Percentiles rank a stretch among this genome's conserved stretches.
phyloP scores from a whole-genome alignment of 2,329 filamentous ascomycete genomes.

The Ophiosphaerella korrae region DNA sequence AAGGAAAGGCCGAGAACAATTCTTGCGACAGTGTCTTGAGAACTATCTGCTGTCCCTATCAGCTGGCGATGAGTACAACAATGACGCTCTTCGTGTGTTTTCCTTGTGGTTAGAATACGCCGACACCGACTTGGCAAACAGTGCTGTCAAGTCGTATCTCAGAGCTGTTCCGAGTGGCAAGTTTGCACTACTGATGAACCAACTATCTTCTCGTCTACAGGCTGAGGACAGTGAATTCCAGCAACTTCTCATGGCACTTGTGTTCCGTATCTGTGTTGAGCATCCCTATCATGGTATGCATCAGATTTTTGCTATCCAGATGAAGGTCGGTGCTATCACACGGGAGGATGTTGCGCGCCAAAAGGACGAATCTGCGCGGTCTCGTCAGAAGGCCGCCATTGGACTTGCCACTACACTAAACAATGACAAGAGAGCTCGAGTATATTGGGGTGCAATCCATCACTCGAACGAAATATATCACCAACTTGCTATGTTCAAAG shows the following conservation, averaged over 20 bases:
- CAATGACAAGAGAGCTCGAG: conserved; percentile 55
- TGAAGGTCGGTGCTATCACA: conserved; percentile 62
- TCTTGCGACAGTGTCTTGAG: conserved; percentile 85
- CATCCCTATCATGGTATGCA: conserved; percentile 98
- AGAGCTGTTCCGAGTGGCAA: conserved; percentile 82
- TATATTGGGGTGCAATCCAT: conserved; percentile 74
- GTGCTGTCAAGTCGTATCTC: conserved; percentile 73
- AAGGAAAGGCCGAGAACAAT: conserved; percentile 75
- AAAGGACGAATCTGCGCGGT: conserved; percentile 76
- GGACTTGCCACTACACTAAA: conserved; percentile 68
- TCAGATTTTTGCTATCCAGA: conserved; percentile 77
- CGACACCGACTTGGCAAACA: conserved; percentile 75
- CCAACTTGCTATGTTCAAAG: conserved; percentile 67
- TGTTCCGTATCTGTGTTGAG: conserved; percentile 84
- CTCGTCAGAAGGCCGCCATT: conserved; percentile 74
- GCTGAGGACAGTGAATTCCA: conserved; percentile 75
- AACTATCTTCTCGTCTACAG: conserved; percentile 90
- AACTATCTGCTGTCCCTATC: conserved; percentile 88
- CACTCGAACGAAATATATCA: conserved; percentile 72
- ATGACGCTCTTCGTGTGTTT: conserved; percentile 88
- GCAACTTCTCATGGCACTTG: conserved; percentile 70
- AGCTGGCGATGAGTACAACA: conserved; percentile 86
- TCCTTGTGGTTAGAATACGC: conserved; percentile 92
- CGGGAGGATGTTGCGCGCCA: conserved; percentile 54
- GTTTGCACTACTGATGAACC: conserved; percentile 92